A percentile compares a stretch with the other conserved stretches of the same genome.
Conservation (phyloP, 2,329 filamentous ascomycete genomes). For the Penicillium vulpinum region DNA sequence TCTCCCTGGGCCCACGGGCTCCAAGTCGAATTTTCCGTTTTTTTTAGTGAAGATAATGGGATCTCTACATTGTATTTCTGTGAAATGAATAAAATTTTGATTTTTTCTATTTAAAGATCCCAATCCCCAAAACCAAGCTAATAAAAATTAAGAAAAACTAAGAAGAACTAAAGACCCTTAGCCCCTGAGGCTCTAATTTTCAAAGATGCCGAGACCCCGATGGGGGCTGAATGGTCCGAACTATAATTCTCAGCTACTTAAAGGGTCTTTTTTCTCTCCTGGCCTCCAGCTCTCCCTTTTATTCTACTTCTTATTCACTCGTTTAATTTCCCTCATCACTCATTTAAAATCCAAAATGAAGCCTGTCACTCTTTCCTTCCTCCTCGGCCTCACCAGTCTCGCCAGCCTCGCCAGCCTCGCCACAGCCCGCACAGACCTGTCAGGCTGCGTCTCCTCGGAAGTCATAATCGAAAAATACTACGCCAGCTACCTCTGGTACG, state of each 20-base stretch:
- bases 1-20: background rate
- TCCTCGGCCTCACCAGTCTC: conserved; percentile 18
- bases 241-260: background rate
- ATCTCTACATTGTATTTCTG: background rate
- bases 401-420: conserved; percentile 10
- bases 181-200: background rate
- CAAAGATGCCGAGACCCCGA: background rate
- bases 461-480: conserved; percentile 27
- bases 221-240: no score
- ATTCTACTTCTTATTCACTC: background rate
- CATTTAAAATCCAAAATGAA: conserved; percentile 22
- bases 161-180: no score
- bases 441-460: conserved; percentile 27
- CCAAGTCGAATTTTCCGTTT: background rate
- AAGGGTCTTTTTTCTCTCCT: background rate
- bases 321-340: conserved; percentile 6
- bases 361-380: conserved; percentile 13
- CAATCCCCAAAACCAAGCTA: background rate
- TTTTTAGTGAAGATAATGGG: background rate
- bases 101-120: background rate
- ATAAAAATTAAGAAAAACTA: background rate
- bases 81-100: background rate
- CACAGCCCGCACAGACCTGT: conserved; percentile 26
- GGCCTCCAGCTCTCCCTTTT: background rate
- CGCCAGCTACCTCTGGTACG: conserved; percentile 52